phyloP scores from a whole-genome alignment of 2,329 filamentous ascomycete species.

The Neofusicoccum parvum region DNA sequence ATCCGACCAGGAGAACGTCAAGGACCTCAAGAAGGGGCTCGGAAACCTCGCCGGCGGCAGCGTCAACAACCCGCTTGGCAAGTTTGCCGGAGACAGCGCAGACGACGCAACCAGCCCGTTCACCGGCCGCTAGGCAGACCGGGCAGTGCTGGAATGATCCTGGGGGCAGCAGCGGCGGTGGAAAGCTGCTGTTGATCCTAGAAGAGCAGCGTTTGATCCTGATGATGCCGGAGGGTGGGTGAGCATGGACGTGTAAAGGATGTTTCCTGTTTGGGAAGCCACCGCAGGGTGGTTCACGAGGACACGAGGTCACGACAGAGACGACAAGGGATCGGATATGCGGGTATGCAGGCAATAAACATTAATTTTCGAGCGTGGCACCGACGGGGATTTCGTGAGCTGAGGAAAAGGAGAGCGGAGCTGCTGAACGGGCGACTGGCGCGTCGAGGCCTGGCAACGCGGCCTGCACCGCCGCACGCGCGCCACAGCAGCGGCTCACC shows the following conservation, averaged over 20 bases:
- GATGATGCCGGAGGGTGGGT: background rate
- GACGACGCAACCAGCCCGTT: constrained; percentile 39
- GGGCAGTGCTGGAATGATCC: background rate
- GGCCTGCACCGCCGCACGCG: background rate
- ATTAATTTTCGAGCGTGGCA: background rate
- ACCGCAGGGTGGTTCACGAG: constrained; percentile 6
- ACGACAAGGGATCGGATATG: background rate
- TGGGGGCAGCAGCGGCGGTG: too few relatives aligned
- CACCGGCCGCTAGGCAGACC: constrained; percentile 39
- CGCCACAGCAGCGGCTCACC: background rate
- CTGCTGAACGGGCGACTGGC: too few relatives aligned
- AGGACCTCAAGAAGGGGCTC: constrained; percentile 39
- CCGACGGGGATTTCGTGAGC: too few relatives aligned
- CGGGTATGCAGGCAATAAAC: background rate
- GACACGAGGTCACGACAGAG: background rate
- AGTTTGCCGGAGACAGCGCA: constrained; percentile 38
- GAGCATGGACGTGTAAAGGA: background rate
- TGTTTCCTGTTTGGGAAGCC: background rate
- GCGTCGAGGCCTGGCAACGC: background rate
- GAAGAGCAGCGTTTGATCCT: background rate
- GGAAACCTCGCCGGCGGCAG: constrained; percentile 38
- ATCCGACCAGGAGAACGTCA: constrained; percentile 41
- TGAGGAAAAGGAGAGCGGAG: too few relatives aligned
- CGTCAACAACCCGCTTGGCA: constrained; percentile 40
- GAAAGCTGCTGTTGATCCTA: background rate